Conservation (phyloP, 1,139 yeast species). For the Hemisphaericaspora subhashii region DNA sequence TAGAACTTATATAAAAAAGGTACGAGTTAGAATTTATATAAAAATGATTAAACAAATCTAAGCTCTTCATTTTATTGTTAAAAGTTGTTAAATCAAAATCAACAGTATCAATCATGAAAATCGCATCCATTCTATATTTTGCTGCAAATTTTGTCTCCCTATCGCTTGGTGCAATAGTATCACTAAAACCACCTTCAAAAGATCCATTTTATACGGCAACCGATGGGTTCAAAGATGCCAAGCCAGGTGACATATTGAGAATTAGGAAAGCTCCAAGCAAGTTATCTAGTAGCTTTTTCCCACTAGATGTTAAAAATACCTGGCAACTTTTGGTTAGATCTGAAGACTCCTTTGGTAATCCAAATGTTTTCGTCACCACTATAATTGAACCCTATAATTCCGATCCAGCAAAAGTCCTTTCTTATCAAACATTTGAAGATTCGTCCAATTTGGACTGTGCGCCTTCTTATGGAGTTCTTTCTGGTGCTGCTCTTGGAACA, state of each 20-base stretch:
- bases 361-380: constrained; percentile 33
- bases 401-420: constrained; percentile 22
- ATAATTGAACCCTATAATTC: constrained; percentile 31
- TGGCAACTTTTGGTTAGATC: constrained; percentile 38
- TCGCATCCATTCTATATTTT: no score
- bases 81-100: no score
- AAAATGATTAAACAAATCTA: no score
- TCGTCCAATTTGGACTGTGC: constrained; percentile 15
- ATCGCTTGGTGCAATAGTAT: background rate
- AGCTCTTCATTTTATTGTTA: no score
- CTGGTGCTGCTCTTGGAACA: constrained; percentile 13
- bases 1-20: no score
- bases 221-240: constrained; percentile 21
- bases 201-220: constrained; percentile 33
- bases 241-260: constrained; percentile 28
- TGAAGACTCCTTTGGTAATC: constrained; percentile 28
- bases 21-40: no score
- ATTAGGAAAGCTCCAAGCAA: constrained; percentile 23
- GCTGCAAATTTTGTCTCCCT: no score
- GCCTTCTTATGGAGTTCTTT: constrained; percentile 17
- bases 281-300: constrained; percentile 17
- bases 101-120: no score
- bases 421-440: constrained; percentile 20
- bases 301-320: constrained; percentile 21
- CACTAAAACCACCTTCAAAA: background rate